Evolutionary conservation across 306 rosid species (phyloP).

Genomic region (Vachellia pachyceras): DNA sequence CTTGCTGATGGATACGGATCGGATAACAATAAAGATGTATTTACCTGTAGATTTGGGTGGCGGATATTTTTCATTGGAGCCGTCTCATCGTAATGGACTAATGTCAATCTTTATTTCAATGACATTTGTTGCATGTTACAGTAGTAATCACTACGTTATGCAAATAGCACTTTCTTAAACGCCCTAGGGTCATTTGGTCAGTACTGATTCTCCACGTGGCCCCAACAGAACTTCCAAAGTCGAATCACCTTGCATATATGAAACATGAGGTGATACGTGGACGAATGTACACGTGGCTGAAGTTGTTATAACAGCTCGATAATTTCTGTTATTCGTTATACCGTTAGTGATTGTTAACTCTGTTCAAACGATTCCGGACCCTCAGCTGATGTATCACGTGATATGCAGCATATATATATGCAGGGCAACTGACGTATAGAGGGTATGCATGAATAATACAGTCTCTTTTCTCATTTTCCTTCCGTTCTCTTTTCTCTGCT

Average conservation of each 20-base stretch:
- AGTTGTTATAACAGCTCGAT: too few species aligned
- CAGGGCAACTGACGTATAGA: too few species aligned
- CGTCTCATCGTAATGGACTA: background rate
- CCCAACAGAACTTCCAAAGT: background rate
- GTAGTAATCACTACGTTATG: background rate
- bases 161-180: background rate
- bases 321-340: too few species aligned
- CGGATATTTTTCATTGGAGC: background rate
- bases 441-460: too few species aligned
- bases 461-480: too few species aligned
- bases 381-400: too few species aligned
- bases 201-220: background rate
- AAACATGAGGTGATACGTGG: too few species aligned
- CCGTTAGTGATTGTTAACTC: too few species aligned
- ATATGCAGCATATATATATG: too few species aligned
- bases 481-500: too few species aligned
- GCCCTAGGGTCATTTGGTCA: background rate
- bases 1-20: background rate
- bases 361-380: too few species aligned
- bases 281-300: too few species aligned
- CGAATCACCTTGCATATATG: background rate
- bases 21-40: background rate
- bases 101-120: background rate
- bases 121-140: background rate
- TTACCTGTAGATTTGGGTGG: background rate